Evolutionary conservation across 2,329 filamentous ascomycete species (phyloP), one percentile per base, ranked within the genome.

Genomic region (Erysiphe pulchra): DNA sequence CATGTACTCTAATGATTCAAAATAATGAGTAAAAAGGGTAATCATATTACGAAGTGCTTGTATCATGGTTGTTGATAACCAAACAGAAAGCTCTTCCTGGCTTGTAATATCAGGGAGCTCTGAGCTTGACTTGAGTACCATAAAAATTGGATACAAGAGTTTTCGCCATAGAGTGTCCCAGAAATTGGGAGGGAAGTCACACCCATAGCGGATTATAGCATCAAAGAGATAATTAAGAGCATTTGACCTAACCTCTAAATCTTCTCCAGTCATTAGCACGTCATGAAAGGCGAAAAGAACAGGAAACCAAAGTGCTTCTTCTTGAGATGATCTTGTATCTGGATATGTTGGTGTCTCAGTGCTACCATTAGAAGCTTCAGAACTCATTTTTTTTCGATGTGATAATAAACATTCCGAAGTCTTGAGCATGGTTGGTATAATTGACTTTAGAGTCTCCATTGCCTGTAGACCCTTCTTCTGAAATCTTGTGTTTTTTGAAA

Each of bases 141-240:
- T 86, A 64, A 99, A 99, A 53, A 98, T 99, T 0, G 90, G 92
- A 54, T 93, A 95, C 1, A 99, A 71, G 48, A 98, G 73, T 59
- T 99, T 90, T 44, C 87, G 75, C 86, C 90, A 98, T 0, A 99
- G 70, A 16, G 90, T 93, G 60, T 99, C 90, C 90, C 90, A 99
- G 59, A 99, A 99, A 46, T 93, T 84, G 1, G 77, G 68, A 3
- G 87, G 85, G 55, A 94, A 99, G 53, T 84, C 81, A 16, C 83
- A 81, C 33, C 92, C 90, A 54, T 95, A 90, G 50, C 75, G 76
- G 48, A 93, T 77, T 7, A 99, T 68, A 0, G 85, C 85, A 48
- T 95, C 87, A 55, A 99, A 99, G 50, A 98, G 84, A 61, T 95
- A 98, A 54, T 86, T 92, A 37, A 98, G 68, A 2, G 92, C 90